Conservation (phyloP, 306 rosid genomes). For the Cucurbita ficifolia region DNA sequence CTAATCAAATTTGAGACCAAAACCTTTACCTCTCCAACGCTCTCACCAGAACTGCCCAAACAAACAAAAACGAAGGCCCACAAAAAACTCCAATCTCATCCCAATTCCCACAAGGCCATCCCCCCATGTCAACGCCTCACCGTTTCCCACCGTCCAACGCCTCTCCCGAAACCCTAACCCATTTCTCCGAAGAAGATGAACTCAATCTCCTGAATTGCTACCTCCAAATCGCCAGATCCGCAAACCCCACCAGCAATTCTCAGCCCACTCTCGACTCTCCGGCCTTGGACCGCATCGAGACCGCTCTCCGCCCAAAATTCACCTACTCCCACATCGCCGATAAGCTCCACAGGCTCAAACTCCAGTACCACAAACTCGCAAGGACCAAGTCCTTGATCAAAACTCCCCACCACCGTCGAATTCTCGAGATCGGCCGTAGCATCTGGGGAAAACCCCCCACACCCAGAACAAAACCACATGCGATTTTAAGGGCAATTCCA, state of each 20-base stretch:
- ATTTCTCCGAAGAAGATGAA: conserved; percentile 16
- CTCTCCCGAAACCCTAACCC: neutral
- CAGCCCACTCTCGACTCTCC: conserved; percentile 3
- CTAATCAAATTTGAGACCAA: neutral
- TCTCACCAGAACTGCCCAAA: neutral
- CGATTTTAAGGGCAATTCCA: neutral
- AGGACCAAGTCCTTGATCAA: conserved; percentile 13
- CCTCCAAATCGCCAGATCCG: neutral
- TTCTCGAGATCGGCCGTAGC: conserved; percentile 10
- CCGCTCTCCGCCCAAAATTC: conserved; percentile 3
- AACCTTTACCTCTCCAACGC: neutral
- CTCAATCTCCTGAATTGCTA: conserved; percentile 6
- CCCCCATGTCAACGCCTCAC: conserved; percentile 3
- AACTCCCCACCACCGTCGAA: conserved; percentile 9
- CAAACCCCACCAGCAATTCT: neutral
- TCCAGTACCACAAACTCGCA: conserved; percentile 15
- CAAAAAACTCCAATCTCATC: neutral
- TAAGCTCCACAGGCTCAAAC: conserved; percentile 14
- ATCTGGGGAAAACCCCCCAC: conserved; percentile 16
- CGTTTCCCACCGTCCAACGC: neutral
- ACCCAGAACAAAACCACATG: neutral
- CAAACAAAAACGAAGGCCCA: neutral
- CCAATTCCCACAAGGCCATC: neutral
- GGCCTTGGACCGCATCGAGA: conserved; percentile 1
- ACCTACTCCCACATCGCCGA: conserved; percentile 15